Evolutionary conservation across 192 early-diverging fungal species (phyloP), one percentile per base, ranked within the genome.

Genomic region (Polychytrium aggregatum): DNA sequence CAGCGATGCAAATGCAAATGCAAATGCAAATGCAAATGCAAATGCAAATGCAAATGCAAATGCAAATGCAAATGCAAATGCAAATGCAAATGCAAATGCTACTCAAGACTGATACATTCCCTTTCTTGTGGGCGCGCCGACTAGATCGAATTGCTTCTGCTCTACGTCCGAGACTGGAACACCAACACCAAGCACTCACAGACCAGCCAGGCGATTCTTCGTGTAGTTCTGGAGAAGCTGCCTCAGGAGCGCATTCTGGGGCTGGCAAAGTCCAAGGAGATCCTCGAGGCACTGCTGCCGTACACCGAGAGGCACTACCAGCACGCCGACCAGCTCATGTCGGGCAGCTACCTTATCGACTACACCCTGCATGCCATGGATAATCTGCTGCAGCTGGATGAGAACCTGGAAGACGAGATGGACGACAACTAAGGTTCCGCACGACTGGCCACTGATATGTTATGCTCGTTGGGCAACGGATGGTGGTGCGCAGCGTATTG

Each of bases 121-220:
- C n/a, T 26, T 1, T 54, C 2, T 30, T 53, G 1, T 28, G 13
- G 28, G 27, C 11, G 41, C 25, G 28, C 18, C 22, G 2, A 33
- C 4, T 76, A 94, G 53, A 62, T 96, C 20, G 82, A 82, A 37
- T 80, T 86, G 41, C 57, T 99, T 17, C 63, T 96, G 40, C 59
- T 63, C 5, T 93, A 87, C 62, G 80, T 93, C 38, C 78, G 87
- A 44, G 83, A 88, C 64, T 97, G 92, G 93, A 98, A 97, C 73
- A 94, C 93, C 3, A 86, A 92, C 51, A 75, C 82, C 13, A 86
- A 82, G 63, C 74, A 85, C 58, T 72, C 85, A 16, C 60, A 67
- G 33, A 65, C 82, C 24, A 88, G 93, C 9, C 92, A 97, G 57
- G 72, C 83, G 6, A 67, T 88, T 4, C 67, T 99, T 11, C 46